Conservation (phyloP, 495 filamentous ascomycete genomes). For the Symbiotaphrina buchneri region DNA sequence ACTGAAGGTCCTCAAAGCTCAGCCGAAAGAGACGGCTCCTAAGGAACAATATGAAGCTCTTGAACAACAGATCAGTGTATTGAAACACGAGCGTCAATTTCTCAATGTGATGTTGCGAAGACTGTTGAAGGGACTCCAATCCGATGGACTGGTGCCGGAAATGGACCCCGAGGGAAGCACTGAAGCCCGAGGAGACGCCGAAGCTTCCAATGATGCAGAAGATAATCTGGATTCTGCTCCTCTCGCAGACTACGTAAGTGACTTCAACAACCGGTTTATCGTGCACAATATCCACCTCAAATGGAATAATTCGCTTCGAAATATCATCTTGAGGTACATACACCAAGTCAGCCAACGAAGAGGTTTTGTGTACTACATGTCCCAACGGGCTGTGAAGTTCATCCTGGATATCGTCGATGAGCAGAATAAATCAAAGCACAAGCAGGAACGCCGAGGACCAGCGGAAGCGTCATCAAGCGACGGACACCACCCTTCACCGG, state of each 20-base stretch:
- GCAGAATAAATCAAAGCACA: slow-evolving; percentile 45
- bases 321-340: slow-evolving; percentile 91
- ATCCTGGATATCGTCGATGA: slow-evolving; percentile 94
- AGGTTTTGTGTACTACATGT: slow-evolving; percentile 96
- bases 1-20: slow-evolving; percentile 13
- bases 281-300: slow-evolving; percentile 94
- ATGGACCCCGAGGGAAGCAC: not conserved
- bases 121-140: slow-evolving; percentile 32
- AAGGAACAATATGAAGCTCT: slow-evolving; percentile 36
- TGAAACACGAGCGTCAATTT: slow-evolving; percentile 56
- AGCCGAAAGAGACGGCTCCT: not conserved
- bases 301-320: slow-evolving; percentile 90
- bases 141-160: slow-evolving; percentile 9
- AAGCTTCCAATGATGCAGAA: slow-evolving; percentile 10
- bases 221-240: slow-evolving; percentile 21
- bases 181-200: not conserved
- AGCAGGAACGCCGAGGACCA: slow-evolving; percentile 13
- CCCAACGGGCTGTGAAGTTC: slow-evolving; percentile 86
- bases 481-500: not conserved
- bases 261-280: slow-evolving; percentile 97
- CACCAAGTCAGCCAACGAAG: slow-evolving; percentile 92
- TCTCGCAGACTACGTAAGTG: slow-evolving; percentile 49
- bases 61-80: slow-evolving; percentile 40
- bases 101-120: slow-evolving; percentile 50
- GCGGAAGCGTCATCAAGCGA: slow-evolving; percentile 5